Base-by-base conservation (phyloP, 495 filamentous ascomycete species). In the Poronia punctata region DNA sequence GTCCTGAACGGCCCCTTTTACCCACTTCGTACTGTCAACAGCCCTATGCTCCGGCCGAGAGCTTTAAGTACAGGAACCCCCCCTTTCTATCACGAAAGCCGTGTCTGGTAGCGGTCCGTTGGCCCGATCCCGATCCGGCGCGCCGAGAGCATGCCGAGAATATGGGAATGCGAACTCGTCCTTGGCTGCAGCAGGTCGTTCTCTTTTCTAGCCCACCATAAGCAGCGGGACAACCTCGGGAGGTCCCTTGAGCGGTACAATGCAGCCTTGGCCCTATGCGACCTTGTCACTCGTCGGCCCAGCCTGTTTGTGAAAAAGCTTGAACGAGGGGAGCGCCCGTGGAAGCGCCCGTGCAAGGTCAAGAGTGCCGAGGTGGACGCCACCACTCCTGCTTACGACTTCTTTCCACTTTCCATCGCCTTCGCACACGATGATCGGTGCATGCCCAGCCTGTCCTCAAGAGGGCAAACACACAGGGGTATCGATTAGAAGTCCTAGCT, bases 121-220 rank as follows among this genome's bases (percentile, higher is more conserved):
- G 21, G 30, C 30, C 40, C 40, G 30, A 42, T 24, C 31, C 31
- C 7, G 31, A 43, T 35, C 40, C 40, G 40, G 40, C 40, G 25
- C 20, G 24, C 33, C 33, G 34, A 44, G 41, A 44, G 23, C 40
- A 43, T 15, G 34, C 30, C 41, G 34, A 44, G 41, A 44, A 30
- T 34, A 20, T 16, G 24, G 18, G 3, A 19, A 17, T 0, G 25
- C 7, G n/a, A 31, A 30, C 29, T 44, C 20, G 32, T 23, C 11
- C 41, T 45, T 45, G 42, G 42, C 42, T 36, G 32, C 32, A 43
- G 30, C 40, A 35, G 10, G 3, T 12, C 31, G 5, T 27, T 23
- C 16, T n/a, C n/a, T n/a, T n/a, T n/a, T n/a, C n/a, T n/a, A n/a
- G 31, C 12, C 16, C n/a, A 18, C 4, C 17, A 28, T 35, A 29